A percentile compares a stretch with the other conserved stretches of the same genome.
Conservation (phyloP, 139 green algal genomes). For the Micractinium conductrix region DNA sequence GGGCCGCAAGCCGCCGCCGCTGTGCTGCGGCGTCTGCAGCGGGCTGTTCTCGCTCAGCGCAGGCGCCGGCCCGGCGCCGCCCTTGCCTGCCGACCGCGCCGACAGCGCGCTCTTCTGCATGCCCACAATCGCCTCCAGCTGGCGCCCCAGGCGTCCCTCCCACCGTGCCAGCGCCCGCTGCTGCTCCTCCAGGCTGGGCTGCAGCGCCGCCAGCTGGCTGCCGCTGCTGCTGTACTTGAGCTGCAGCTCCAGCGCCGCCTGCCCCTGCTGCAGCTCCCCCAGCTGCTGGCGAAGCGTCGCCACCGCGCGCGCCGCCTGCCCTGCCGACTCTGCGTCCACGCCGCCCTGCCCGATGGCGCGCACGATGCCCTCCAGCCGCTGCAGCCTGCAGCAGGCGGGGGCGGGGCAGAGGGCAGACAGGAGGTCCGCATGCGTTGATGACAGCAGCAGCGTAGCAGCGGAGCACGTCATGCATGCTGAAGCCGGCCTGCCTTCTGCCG, state of each 20-base stretch:
- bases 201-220: neutral
- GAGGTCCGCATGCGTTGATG: neutral
- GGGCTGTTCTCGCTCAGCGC: conserved; percentile 4
- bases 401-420: neutral
- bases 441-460: neutral
- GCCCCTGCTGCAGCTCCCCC: conserved; percentile 35
- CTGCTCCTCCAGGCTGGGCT: conserved; percentile 26
- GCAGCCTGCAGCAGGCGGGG: conserved; percentile 8
- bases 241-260: conserved; percentile 28
- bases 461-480: too few relatives aligned
- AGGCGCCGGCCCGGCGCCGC: neutral
- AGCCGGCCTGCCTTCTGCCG: neutral
- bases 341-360: conserved; percentile 31
- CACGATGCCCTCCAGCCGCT: conserved; percentile 43
- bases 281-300: conserved; percentile 27
- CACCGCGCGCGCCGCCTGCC: conserved; percentile 29
- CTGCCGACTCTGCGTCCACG: conserved; percentile 15
- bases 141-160: conserved; percentile 33
- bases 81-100: neutral
- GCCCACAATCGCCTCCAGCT: conserved; percentile 40
- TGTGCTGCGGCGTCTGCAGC: conserved; percentile 15
- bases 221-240: conserved; percentile 22
- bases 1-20: too few relatives aligned
- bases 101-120: conserved; percentile 30
- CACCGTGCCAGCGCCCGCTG: conserved; percentile 20